Percentiles rank a stretch among this genome's conserved stretches.
Evolutionary conservation across 306 rosid species (phyloP).

Genomic region (Vigna reflexopilosa): DNA sequence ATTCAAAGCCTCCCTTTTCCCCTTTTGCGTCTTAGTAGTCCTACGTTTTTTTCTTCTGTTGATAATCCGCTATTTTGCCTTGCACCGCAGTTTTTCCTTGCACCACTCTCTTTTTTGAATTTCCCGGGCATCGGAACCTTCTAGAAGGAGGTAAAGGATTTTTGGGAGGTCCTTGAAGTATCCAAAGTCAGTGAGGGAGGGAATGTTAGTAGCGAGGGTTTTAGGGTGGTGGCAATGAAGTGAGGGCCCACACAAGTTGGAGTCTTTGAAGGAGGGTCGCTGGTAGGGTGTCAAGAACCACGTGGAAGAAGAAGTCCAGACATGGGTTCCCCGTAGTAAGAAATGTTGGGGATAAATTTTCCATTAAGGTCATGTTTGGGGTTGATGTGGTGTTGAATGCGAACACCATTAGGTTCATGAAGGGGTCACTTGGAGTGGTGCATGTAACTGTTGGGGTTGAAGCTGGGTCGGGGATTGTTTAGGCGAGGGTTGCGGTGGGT

Average conservation of each 20-base stretch:
- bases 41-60: background rate
- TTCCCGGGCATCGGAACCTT: conserved; percentile 53
- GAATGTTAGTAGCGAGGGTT: conserved; percentile 61
- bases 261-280: conserved; percentile 39
- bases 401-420: conserved; percentile 49
- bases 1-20: background rate
- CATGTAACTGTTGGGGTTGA: background rate
- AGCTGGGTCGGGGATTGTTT: background rate
- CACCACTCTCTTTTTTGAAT: conserved; percentile 50
- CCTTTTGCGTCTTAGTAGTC: background rate
- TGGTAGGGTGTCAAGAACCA: conserved; percentile 59
- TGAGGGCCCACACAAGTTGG: conserved; percentile 57
- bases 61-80: background rate
- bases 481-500: background rate
- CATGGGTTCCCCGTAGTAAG: conserved; percentile 68
- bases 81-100: too few relatives aligned
- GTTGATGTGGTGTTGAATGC: conserved; percentile 45
- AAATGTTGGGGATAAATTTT: conserved; percentile 55
- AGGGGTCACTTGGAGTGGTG: conserved; percentile 44
- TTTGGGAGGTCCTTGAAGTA: conserved; percentile 80
- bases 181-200: conserved; percentile 65
- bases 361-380: conserved; percentile 44
- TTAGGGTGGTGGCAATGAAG: conserved; percentile 66
- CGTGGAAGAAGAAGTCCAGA: conserved; percentile 71
- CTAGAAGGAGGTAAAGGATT: conserved; percentile 64